Evolutionary conservation across 768 basidiomycete genomes (phyloP).

Genomic region (Lactifluus piperatus): DNA sequence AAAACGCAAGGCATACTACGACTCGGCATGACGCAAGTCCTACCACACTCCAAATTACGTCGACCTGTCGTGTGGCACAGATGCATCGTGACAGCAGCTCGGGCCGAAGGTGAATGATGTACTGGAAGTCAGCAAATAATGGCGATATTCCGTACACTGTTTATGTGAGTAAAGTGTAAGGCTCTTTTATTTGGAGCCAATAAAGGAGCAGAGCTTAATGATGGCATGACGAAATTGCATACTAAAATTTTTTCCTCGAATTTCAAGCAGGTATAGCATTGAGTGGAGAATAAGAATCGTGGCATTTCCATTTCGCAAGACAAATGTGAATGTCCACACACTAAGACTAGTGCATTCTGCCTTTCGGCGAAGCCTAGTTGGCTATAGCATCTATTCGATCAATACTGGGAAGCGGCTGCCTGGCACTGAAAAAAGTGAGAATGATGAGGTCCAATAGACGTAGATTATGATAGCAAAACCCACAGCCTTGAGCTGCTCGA

Average conservation of each 20-base stretch:
- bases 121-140: no score
- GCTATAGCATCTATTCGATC: not conserved
- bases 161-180: not conserved
- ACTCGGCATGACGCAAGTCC: no score
- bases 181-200: not conserved
- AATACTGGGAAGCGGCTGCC: slow-evolving; percentile 21
- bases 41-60: not conserved
- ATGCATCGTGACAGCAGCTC: not conserved
- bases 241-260: no score
- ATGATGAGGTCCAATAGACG: not conserved
- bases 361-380: not conserved
- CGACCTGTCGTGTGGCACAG: not conserved
- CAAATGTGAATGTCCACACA: not conserved
- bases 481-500: slow-evolving; percentile 83
- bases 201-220: not conserved
- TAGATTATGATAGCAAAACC: slow-evolving; percentile 26
- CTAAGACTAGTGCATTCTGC: not conserved
- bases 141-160: not conserved
- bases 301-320: not conserved
- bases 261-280: no score
- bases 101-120: not conserved
- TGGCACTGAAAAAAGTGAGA: slow-evolving; percentile 12
- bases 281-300: not conserved
- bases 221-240: not conserved
- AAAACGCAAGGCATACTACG: not conserved